Conservation (phyloP, 2,329 filamentous ascomycete genomes). For the Chaetomium globosum region DNA sequence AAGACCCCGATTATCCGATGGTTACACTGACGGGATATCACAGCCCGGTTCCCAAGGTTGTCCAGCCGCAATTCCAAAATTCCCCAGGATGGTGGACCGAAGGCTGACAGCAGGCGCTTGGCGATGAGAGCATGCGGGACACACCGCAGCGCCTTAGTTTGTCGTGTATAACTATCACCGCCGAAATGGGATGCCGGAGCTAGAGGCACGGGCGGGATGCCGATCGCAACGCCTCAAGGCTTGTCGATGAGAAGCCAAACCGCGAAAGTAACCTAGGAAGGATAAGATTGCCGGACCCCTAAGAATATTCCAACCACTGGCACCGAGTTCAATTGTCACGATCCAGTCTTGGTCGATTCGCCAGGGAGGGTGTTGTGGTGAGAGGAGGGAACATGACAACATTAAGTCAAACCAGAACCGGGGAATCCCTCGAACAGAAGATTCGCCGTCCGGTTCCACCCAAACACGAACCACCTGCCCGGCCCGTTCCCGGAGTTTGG, state of each 20-base stretch:
- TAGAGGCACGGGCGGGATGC: background rate
- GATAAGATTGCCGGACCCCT: background rate
- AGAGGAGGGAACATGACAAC: background rate
- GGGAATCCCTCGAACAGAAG: constrained; percentile 5
- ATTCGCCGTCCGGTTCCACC: constrained; percentile 1
- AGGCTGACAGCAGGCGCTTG: constrained; percentile 11
- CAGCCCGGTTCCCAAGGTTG: background rate
- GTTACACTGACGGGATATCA: constrained; percentile 9
- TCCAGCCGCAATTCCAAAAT: constrained; percentile 5
- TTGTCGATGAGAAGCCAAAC: background rate
- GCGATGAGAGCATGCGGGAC: background rate
- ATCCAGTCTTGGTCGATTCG: background rate
- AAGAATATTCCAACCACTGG: background rate
- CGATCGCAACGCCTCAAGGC: background rate
- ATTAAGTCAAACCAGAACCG: background rate
- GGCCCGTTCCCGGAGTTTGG: constrained; percentile 18
- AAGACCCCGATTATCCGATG: constrained; percentile 7
- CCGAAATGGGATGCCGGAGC: background rate
- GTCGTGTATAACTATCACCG: background rate
- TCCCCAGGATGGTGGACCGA: background rate
- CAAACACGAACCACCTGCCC: constrained; percentile 2
- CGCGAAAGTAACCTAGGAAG: background rate
- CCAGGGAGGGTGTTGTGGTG: background rate
- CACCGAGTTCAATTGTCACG: background rate
- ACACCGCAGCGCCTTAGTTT: background rate